Evolutionary conservation across 176 grass and related monocot genomes (phyloP), one percentile per base, ranked within the genome.

Genomic region (Elymus sibiricus): DNA sequence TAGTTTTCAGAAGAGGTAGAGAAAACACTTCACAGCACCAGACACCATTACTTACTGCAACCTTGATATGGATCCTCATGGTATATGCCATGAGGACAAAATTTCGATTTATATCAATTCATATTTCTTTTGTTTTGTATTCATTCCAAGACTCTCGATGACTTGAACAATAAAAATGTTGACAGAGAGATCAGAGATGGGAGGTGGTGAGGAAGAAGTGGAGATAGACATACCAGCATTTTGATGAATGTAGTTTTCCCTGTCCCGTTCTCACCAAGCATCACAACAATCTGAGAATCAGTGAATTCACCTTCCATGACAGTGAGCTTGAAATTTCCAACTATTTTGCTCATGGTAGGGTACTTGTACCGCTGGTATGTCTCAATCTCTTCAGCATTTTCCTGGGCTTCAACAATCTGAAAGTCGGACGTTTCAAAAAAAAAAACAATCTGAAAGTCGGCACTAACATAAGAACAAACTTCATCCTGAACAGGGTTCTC

Each of bases 181-280:
- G 38, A 5, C 26, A 66, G 10, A 79, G 35, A 74, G n/a, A 74
- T 3, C 4, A 79, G 28, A 69, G 17, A 74, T 3, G 5, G 39
- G 44, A 70, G 19, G 67, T 10, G 3, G 19, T 12, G 35, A 66
- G 49, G 10, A 62, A 74, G 31, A 26, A 22, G 27, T 67, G 15
- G 62, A 44, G 64, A 64, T 19, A 64, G 28, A 55, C 22, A 37
- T 91, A 95, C 91, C 93, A 93, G 78, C 91, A 95, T 95, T 78
- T 90, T 46, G 59, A 95, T 93, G 68, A 98, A 93, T 58, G 95
- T 97, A 64, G 95, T 97, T 74, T 98, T 93, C 58, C 93, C 89
- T 61, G 93, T 95, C 11, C 91, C 93, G 25, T 95, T 98, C 84
- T 98, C 93, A 77, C 95, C 93, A 71, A 98, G 87, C 91, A 98